Base-by-base conservation (phyloP, 2,329 filamentous ascomycete species). In the Chaetomium sp. region DNA sequence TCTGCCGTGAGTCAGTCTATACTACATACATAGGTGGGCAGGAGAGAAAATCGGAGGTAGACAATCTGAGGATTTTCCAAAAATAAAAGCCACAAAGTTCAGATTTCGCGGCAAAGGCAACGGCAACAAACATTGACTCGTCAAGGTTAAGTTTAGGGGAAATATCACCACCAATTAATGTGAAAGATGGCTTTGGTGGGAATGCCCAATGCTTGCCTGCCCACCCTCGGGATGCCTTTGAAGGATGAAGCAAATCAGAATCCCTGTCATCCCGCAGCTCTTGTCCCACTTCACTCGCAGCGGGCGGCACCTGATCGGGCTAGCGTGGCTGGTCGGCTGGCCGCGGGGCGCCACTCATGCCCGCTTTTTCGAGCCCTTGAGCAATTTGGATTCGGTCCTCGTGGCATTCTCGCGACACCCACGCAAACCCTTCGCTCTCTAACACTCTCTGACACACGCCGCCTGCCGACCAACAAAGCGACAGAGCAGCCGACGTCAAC, bases 341-440 rank as follows among this genome's bases (percentile, higher is more conserved):
- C 49, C 50, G 47, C 21, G 27, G 21, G 57, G 60, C 57, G 51
- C 68, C 69, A 67, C 65, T 63, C 47, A 58, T 60, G 51, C 65
- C 68, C 65, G 65, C 67, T 66, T 63, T 66, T 67, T 49, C 47
- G 57, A 33, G 65, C 49, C 62, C 45, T 64, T 16, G 19, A 16
- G 57, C 64, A 67, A 67, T 66, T 68, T 67, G 60, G 60, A 56
- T 54, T 47, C 62, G 65, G 64, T 53, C 58, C 62, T 65, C 65
- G 67, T 70, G 66, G 68, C 65, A 67, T 69, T 70, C 65, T 70
- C 66, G 65, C 69, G 64, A 70, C 66, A 51, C 38, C 2, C 50
- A 31, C 67, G 65, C 67, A 65, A 67, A 69, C 59, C 64, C 60
- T 66, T 64, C 57, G 53, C 61, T 67, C 63, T 67, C 64, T 64